Evolutionary conservation across 2,329 filamentous ascomycete species (phyloP), one percentile per base, ranked within the genome.

Genomic region (Aspergillus persii): DNA sequence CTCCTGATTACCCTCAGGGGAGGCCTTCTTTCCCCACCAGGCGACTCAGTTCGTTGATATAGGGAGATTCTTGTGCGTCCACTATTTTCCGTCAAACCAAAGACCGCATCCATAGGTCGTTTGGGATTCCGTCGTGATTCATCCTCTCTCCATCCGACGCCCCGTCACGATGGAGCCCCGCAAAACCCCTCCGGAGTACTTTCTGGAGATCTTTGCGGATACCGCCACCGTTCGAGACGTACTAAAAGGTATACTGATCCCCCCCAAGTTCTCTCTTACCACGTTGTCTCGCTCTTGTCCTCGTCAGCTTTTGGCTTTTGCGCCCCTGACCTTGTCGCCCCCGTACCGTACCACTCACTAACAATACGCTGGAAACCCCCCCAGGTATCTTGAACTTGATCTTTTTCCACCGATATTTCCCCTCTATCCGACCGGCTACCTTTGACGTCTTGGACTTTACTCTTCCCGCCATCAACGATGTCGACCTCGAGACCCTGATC

Each of bases 351-450:
- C 12, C 6, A 27, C 7, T 26, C 8, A 29, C 50, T 30, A 8
- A 46, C 39, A 26, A 44, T 54, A 4, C 5, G 44, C 49, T 41
- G 4, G 8, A 31, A 31, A 26, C 18, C 31, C 8, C 9, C n/a
- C n/a, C 69, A 96, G 94, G 90, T 64, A 90, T 97, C 74, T 85
- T 98, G 53, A 93, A 97, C 76, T 96, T 93, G 53, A 97, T 98
- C 76, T 99, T 98, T 86, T 98, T 98, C 84, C 93, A 97, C 80
- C 90, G 95, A 71, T 96, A 94, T 85, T 97, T 98, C 82, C 92
- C 92, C 58, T 88, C 91, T 59, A 85, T 97, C 68, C 82, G 86
- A 47, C 94, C 95, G 5, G 85, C 86, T 63, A 92, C 91, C 63
- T 89, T 92, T 78, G 93, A 97, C 72, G 87, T 97, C 63, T 88